phyloP scores from a whole-genome alignment of 257 asterid genomes.

The Linaria vulgaris region DNA sequence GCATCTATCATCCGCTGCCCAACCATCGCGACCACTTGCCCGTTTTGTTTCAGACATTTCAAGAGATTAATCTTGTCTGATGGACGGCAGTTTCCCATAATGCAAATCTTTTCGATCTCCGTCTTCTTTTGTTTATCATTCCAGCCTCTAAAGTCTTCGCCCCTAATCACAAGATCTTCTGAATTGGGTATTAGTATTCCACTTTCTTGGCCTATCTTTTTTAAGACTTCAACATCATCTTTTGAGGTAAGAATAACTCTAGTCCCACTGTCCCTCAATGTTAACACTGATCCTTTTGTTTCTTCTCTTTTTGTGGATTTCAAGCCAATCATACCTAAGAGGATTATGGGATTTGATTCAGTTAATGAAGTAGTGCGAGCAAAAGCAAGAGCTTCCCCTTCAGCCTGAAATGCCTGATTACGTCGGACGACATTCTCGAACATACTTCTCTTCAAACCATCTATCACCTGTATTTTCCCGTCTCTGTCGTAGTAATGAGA shows the following conservation, averaged over 20 bases:
- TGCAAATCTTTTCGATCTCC: too few species aligned
- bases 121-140: background rate
- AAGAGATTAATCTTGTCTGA: constrained; percentile 26
- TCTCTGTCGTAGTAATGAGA: background rate
- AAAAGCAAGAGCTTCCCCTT: background rate
- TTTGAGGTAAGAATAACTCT: constrained; percentile 27
- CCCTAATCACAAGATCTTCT: constrained; percentile 16
- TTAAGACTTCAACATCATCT: constrained; percentile 22
- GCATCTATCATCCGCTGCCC: constrained; percentile 31
- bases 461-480: background rate
- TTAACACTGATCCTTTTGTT: background rate
- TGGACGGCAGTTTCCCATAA: constrained; percentile 28
- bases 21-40: constrained; percentile 30
- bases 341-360: background rate
- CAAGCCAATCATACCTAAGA: too few species aligned
- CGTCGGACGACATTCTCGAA: background rate
- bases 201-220: constrained; percentile 8
- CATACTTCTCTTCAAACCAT: background rate
- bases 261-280: constrained; percentile 22
- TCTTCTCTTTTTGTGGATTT: background rate
- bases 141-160: constrained; percentile 21
- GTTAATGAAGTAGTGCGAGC: too few species aligned
- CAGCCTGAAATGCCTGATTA: background rate
- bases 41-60: constrained; percentile 17
- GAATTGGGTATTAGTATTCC: constrained; percentile 19